Evolutionary conservation across 371 early-diverging fungal species (phyloP), one percentile per base, ranked within the genome.

Genomic region (Rhizopus arrhizus): DNA sequence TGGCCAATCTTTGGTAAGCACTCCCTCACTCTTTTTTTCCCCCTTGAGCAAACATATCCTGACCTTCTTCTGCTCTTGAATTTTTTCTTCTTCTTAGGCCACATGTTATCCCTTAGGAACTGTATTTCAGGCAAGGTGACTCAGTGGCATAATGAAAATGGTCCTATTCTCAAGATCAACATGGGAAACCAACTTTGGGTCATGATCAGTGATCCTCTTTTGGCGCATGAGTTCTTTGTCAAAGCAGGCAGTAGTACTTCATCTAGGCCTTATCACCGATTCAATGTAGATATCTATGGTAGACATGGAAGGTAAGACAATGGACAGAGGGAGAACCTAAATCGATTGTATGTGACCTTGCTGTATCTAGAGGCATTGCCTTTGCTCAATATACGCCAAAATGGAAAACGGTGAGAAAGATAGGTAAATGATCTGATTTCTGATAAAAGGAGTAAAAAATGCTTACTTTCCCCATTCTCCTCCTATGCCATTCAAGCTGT

Each of bases 151-250:
- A 45, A 56, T 28, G 52, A 60, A 34, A 29, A 45, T 12, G 62
- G 62, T 15, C 62, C 62, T 38, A 61, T 66, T 16, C 5, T 61
- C 2, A 47, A 55, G 15, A 11, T 66, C 9, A 36, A 46, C 5
- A 66, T 66, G 66, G 66, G 66, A 0, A 43, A 43, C 0, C 46
- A 66, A 13, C 48, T 12, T 0, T 66, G 62, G 66, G 22, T 58
- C 32, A 15, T 61, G 35, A 42, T 66, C 1, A 32, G 36, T 31
- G 62, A 61, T 48, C 66, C 66, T 32, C 10, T 28, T 9, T 31
- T 66, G 5, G 61, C 66, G 0, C 66, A 66, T 35, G 55, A 66
- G 29, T 38, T 66, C 5, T 62, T 61, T 53, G 61, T 66, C 12
- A 54, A 46, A 3, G 11, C 47, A 11, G 66, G 66, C 13, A 31